Conservation (phyloP, 768 basidiomycete species). For the Lentinus brumalis region DNA sequence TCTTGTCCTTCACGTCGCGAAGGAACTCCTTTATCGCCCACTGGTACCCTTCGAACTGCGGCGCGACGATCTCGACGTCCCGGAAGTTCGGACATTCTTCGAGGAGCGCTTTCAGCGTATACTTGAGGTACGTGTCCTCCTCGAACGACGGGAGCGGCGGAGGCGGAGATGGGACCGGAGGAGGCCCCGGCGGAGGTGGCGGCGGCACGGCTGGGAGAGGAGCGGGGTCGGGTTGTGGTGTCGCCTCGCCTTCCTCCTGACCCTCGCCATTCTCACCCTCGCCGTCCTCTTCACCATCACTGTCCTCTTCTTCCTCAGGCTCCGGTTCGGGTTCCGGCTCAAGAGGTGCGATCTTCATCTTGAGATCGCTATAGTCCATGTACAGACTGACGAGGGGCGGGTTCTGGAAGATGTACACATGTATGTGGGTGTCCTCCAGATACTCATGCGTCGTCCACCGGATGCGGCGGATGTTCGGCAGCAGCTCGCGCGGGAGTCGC, state of each 20-base stretch:
- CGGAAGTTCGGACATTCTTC: conserved; percentile 5
- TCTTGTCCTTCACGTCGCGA: neutral
- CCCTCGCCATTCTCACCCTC: neutral
- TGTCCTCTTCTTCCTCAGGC: neutral
- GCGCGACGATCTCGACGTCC: neutral
- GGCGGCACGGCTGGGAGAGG: neutral
- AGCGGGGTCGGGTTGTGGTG: neutral
- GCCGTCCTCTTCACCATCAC: neutral
- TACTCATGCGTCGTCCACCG: conserved; percentile 8
- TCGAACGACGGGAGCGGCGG: neutral
- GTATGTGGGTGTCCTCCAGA: neutral
- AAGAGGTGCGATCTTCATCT: neutral
- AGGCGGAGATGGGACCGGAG: neutral
- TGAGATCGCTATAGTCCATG: neutral
- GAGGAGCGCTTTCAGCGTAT: neutral
- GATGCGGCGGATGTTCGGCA: conserved; percentile 5
- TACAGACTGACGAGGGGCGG: neutral
- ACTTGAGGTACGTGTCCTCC: conserved; percentile 2
- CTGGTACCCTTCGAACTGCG: neutral
- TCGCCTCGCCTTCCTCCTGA: neutral
- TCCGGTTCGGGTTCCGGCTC: neutral
- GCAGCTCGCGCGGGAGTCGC: conserved; percentile 3
- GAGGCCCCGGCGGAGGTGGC: neutral
- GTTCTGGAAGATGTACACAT: conserved; percentile 5
- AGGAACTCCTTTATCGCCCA: conserved; percentile 1